Conservation (phyloP, 2,329 filamentous ascomycete genomes). For the Penicillium sp. region DNA sequence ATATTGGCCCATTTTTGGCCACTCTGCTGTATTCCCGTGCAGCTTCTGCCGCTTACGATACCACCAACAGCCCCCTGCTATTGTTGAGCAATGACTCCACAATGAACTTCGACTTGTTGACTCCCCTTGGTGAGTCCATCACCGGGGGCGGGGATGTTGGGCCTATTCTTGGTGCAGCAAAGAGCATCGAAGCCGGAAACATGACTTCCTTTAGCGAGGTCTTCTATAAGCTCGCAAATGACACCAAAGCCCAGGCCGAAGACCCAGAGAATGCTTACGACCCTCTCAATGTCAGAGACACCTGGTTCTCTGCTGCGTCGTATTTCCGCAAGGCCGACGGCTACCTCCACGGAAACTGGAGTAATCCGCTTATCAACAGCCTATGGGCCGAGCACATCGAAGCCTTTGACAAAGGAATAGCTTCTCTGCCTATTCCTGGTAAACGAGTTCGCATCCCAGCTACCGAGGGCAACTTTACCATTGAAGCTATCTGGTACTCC, state of each 20-base stretch:
- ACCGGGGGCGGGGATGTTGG: conserved; percentile 17
- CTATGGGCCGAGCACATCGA: background rate
- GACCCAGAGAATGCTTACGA: background rate
- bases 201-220: conserved; percentile 14
- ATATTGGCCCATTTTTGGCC: no score
- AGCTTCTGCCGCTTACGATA: no score
- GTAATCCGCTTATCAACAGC: background rate
- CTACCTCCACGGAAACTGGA: background rate
- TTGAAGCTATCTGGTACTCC: background rate
- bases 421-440: background rate
- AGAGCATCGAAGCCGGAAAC: conserved; percentile 18
- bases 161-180: conserved; percentile 19
- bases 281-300: background rate
- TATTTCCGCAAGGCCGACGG: background rate
- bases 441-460: background rate
- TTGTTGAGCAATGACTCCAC: no score
- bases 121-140: background rate
- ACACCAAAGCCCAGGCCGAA: background rate
- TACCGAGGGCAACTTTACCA: background rate
- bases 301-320: background rate
- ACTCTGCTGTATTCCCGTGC: no score
- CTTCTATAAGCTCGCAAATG: conserved; percentile 18
- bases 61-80: no score
- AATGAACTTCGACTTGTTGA: no score
- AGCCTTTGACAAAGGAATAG: background rate